phyloP scores from a whole-genome alignment of 441 rosid species.

The Adansonia madagascariensis region DNA sequence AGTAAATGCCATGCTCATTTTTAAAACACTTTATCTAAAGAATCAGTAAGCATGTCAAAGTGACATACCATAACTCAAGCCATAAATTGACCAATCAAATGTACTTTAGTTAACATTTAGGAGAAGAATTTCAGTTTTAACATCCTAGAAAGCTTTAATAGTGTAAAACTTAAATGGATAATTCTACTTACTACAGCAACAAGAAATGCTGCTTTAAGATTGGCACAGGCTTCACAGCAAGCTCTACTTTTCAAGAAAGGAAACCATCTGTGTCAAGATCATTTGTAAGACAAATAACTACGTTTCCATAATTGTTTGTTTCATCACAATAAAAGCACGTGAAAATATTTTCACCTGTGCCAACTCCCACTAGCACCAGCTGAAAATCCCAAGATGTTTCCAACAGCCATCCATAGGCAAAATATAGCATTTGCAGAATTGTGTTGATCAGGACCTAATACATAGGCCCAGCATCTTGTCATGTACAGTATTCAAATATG shows the following conservation, averaged over 20 bases:
- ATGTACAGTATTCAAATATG: constrained; percentile 27
- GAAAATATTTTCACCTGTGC: constrained; percentile 61
- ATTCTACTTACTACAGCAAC: constrained; percentile 75
- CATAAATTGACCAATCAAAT: constrained; percentile 11
- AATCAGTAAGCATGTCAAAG: constrained; percentile 21
- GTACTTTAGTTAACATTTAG: constrained; percentile 8
- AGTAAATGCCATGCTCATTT: constrained; percentile 12
- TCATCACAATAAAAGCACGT: background rate
- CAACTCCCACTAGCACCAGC: constrained; percentile 92
- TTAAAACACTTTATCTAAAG: background rate
- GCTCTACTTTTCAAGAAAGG: constrained; percentile 90
- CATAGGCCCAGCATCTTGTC: constrained; percentile 29
- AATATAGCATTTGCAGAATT: constrained; percentile 91
- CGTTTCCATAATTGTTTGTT: background rate
- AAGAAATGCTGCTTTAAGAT: constrained; percentile 96
- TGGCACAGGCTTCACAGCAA: constrained; percentile 95
- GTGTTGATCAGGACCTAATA: constrained; percentile 85
- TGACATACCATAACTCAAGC: constrained; percentile 17
- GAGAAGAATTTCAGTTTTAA: background rate
- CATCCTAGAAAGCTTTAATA: constrained; percentile 13
- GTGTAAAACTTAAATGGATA: constrained; percentile 24
- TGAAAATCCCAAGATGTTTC: constrained; percentile 93
- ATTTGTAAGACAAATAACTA: background rate
- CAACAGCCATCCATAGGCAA: constrained; percentile 97
- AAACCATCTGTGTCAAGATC: constrained; percentile 76